Conservation (phyloP, 176 grass and related monocot genomes). For the Miscanthus lutarioriparius region DNA sequence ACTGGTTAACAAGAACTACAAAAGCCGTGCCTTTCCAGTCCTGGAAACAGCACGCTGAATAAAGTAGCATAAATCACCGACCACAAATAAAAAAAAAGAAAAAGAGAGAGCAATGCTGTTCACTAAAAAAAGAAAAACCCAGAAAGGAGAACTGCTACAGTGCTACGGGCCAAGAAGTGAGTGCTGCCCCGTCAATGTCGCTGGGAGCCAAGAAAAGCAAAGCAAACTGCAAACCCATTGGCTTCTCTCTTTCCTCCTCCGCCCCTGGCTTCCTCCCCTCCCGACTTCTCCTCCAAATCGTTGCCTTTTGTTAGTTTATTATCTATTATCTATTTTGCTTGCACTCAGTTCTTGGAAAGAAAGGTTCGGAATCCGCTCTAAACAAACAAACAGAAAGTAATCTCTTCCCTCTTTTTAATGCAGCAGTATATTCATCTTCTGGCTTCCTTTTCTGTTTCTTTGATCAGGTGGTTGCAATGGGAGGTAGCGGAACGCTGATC, state of each 20-base stretch:
- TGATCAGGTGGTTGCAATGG: conserved; percentile 57
- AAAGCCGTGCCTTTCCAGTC: conserved; percentile 20
- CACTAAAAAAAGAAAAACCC: neutral
- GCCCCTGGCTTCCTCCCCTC: conserved; percentile 23
- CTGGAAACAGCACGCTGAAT: conserved; percentile 36
- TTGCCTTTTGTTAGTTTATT: conserved; percentile 14
- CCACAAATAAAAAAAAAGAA: conserved; percentile 25
- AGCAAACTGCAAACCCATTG: conserved; percentile 42
- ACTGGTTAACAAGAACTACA: conserved; percentile 9
- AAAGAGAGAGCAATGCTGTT: conserved; percentile 15
- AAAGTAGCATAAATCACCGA: conserved; percentile 41
- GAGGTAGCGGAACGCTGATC: conserved; percentile 71
- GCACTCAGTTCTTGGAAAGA: conserved; percentile 27
- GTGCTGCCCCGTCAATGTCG: conserved; percentile 63
- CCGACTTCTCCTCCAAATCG: conserved; percentile 46
- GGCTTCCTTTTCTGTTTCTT: conserved; percentile 12
- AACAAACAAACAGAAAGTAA: neutral
- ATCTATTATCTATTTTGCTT: conserved; percentile 8
- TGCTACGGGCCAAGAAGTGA: conserved; percentile 45
- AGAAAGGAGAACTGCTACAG: conserved; percentile 32
- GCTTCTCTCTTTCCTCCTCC: conserved; percentile 27
- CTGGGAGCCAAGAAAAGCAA: conserved; percentile 51
- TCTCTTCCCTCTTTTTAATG: conserved; percentile 25
- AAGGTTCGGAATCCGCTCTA: conserved; percentile 12
- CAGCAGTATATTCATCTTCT: conserved; percentile 9